phyloP scores from a whole-genome alignment of 2,329 filamentous ascomycete genomes.

The Clarireedia hainanense region DNA sequence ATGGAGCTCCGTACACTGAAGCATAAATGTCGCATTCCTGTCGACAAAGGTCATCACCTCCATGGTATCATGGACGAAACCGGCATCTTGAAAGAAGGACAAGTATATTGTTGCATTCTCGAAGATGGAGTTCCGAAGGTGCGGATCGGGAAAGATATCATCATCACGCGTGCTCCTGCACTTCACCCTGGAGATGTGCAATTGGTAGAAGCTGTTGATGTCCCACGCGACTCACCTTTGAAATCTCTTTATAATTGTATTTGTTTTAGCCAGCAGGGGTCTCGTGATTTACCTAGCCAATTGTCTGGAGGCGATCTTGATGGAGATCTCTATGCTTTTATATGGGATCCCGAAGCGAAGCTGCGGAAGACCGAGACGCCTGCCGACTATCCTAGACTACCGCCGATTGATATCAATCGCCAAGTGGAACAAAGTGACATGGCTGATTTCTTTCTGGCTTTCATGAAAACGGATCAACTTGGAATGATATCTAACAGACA shows the following conservation, averaged over 20 bases:
- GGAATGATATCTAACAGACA: constrained; percentile 59
- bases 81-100: constrained; percentile 52
- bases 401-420: constrained; percentile 51
- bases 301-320: constrained; percentile 78
- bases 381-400: constrained; percentile 60
- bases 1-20: constrained; percentile 67
- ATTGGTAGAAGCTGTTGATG: constrained; percentile 52
- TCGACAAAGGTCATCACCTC: constrained; percentile 63
- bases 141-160: constrained; percentile 23
- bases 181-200: constrained; percentile 79
- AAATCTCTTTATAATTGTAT: constrained; percentile 61
- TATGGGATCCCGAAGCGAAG: constrained; percentile 55
- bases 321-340: constrained; percentile 73
- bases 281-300: constrained; percentile 68
- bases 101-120: constrained; percentile 58
- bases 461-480: constrained; percentile 61
- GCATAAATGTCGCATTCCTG: constrained; percentile 67
- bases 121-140: constrained; percentile 22
- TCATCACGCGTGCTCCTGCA: constrained; percentile 73
- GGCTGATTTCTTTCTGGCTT: constrained; percentile 71
- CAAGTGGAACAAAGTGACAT: constrained; percentile 58
- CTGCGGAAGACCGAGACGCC: constrained; percentile 41
- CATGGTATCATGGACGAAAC: constrained; percentile 84
- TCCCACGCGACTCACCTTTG: constrained; percentile 52
- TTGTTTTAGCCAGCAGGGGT: constrained; percentile 65